Base-by-base conservation (phyloP, 768 basidiomycete genomes). In the Kwoniella botswanensis region DNA sequence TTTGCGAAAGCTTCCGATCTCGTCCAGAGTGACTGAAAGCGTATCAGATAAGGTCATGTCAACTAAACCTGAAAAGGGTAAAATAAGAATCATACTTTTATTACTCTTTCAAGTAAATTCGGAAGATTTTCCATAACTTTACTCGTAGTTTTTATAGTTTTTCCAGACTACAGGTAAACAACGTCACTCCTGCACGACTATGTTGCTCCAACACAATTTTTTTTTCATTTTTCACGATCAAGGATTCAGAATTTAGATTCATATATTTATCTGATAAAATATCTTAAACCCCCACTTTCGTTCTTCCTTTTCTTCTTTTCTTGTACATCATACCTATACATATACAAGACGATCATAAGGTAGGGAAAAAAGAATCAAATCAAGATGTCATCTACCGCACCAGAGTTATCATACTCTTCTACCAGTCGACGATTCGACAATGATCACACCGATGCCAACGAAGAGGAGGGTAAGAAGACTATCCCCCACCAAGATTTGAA, bases 401-500 rank as follows among this genome's bases (percentile, higher is more conserved):
- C 59, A 2, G 59, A 61, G 26, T 26, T 61, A 61, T 61, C 59
- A 26, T 26, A 61, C 54, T 43, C 59, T 21, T 13, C 35, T 26
- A 61, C 54, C 17, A 29, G 41, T 13, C 35, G 42, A 42, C 59
- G 59, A 44, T 43, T 61, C 59, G 59, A 61, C 13, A 26, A 58
- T 24, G 57, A 58, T 56, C 55, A 12, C 24, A n/a, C 21, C 15
- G 42, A 61, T n/a, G 18, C 17, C 13, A 44, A 13, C 22, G 50
- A 70, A 21, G 44, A 63, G 55, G 68, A 70, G 15, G 21, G 22
- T n/a, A 70, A 70, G 46, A 70, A 70, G 57, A 60, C 62, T n/a
- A 26, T 42, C 52, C 53, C 22, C 1, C 44, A 61, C 13, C n/a
- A 63, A 46, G 41, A 50, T 44, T 17, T 44, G 5, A 21, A 17